phyloP scores from a whole-genome alignment of 1,284 basidiomycete species.

The Xerocomus tenax region DNA sequence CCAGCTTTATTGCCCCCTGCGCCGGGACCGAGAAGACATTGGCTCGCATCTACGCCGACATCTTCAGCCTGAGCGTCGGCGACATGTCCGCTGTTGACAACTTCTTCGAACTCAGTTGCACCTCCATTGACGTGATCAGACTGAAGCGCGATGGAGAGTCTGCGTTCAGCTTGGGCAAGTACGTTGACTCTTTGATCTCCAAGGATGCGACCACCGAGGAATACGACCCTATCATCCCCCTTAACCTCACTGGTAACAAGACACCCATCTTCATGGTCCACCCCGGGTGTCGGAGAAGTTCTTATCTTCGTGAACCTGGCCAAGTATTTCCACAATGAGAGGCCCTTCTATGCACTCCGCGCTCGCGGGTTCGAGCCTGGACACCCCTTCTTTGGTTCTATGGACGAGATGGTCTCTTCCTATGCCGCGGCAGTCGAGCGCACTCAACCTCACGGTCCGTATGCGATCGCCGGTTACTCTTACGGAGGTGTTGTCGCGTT shows the following conservation, averaged over 20 bases:
- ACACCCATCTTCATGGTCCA: slow-evolving; percentile 39
- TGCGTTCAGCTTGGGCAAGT: slow-evolving; percentile 28
- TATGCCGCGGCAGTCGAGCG: slow-evolving; percentile 35
- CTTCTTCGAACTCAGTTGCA: slow-evolving; percentile 31
- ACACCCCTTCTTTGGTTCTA: slow-evolving; percentile 32
- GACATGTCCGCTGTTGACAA: slow-evolving; percentile 28
- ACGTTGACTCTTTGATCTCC: slow-evolving; percentile 24
- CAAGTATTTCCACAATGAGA: slow-evolving; percentile 32
- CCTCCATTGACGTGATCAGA: slow-evolving; percentile 28
- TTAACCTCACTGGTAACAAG: slow-evolving; percentile 34
- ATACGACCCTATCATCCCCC: slow-evolving; percentile 32
- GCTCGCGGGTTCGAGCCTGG: slow-evolving; percentile 38
- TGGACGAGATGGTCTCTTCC: slow-evolving; percentile 37
- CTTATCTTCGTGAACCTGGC: slow-evolving; percentile 41
- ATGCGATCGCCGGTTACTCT: slow-evolving; percentile 41
- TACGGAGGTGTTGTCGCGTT: slow-evolving; percentile 43
- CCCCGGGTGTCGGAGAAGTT: slow-evolving; percentile 28
- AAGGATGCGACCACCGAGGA: slow-evolving; percentile 14
- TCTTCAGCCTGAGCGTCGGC: slow-evolving; percentile 17
- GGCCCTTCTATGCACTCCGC: slow-evolving; percentile 39
- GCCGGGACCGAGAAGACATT: slow-evolving; percentile 25
- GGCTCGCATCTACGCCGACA: slow-evolving; percentile 25
- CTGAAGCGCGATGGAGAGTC: slow-evolving; percentile 33
- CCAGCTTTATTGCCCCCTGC: slow-evolving; percentile 20
- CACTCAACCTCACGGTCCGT: slow-evolving; percentile 37